A percentile compares a stretch with the other conserved stretches of the same genome.
Evolutionary conservation across 441 rosid genomes (phyloP).

Genomic region (Euphorbia corollata): DNA sequence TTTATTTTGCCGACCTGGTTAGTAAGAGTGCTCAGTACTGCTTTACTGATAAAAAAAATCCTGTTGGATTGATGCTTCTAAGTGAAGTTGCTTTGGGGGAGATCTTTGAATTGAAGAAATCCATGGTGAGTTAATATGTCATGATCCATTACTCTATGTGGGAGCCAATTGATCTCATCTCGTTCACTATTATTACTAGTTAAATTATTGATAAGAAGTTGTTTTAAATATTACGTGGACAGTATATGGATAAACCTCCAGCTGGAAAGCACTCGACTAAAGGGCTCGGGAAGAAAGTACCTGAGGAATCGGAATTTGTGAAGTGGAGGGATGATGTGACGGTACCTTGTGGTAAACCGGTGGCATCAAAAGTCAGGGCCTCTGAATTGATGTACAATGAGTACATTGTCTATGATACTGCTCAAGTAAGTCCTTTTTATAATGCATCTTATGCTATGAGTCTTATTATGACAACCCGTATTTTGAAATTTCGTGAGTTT

Average conservation of each 20-base stretch:
- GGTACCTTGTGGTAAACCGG: conserved; percentile 94
- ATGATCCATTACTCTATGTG: not conserved
- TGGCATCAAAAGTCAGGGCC: conserved; percentile 55
- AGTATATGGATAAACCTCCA: conserved; percentile 86
- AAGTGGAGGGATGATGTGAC: conserved; percentile 81
- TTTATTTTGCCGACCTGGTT: conserved; percentile 95
- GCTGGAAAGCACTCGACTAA: conserved; percentile 87
- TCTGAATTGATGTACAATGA: conserved; percentile 93
- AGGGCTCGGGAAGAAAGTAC: conserved; percentile 85
- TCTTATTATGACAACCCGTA: not conserved
- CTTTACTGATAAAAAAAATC: conserved; percentile 66
- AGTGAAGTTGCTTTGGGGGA: conserved; percentile 95
- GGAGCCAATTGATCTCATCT: not conserved
- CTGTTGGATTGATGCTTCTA: conserved; percentile 86
- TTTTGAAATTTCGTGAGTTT: not conserved
- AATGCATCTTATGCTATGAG: not conserved
- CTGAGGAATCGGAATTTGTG: conserved; percentile 57
- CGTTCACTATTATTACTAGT: conserved; percentile 5
- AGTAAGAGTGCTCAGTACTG: conserved; percentile 99
- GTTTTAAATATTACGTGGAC: conserved; percentile 13
- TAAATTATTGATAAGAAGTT: conserved; percentile 1
- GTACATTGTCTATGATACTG: conserved; percentile 75
- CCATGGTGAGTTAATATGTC: conserved; percentile 47
- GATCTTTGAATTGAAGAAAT: conserved; percentile 65
- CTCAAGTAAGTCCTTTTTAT: conserved; percentile 55